Percentiles rank a stretch among this genome's conserved stretches.
phyloP scores from a whole-genome alignment of 163 green algal genomes.

The Chlorella variabilis region DNA sequence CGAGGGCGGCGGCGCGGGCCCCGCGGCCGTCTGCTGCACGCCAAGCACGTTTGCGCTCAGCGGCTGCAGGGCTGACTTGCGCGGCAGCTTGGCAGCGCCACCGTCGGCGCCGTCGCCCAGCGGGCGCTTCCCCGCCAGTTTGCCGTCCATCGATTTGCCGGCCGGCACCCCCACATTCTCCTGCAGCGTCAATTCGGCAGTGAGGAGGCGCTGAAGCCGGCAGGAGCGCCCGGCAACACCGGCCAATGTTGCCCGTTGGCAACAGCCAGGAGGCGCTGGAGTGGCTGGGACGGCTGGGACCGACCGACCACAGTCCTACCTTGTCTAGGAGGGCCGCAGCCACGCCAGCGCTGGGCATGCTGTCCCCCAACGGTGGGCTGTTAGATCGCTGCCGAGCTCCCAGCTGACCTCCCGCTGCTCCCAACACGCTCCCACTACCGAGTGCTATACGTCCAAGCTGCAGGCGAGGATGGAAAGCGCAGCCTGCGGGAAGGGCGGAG shows the following conservation, averaged over 20 bases:
- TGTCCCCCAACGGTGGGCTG: slow-evolving; percentile 1
- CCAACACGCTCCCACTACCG: too few relatives aligned
- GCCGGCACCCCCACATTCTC: slow-evolving; percentile 19
- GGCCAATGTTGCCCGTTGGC: not conserved
- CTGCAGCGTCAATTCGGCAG: slow-evolving; percentile 1
- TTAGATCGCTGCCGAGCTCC: not conserved
- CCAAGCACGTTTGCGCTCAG: slow-evolving; percentile 37
- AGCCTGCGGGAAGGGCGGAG: too few relatives aligned
- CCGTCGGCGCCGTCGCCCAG: slow-evolving; percentile 4
- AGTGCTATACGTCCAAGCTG: too few relatives aligned
- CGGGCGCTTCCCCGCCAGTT: slow-evolving; percentile 24
- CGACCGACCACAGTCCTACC: too few relatives aligned
- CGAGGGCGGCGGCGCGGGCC: not conserved
- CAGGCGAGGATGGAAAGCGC: too few relatives aligned
- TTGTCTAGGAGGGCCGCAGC: slow-evolving; percentile 30
- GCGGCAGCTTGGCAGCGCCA: not conserved
- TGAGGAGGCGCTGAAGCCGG: not conserved
- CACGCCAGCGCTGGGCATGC: not conserved
- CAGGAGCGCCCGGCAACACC: not conserved
- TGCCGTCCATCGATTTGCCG: slow-evolving; percentile 6
- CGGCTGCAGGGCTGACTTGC: slow-evolving; percentile 36
- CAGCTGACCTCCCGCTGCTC: not conserved
- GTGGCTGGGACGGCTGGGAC: too few relatives aligned
- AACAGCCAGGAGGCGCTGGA: not conserved
- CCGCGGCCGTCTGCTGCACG: not conserved